Conservation (phyloP, 306 rosid genomes). For the Castanea crenata region DNA sequence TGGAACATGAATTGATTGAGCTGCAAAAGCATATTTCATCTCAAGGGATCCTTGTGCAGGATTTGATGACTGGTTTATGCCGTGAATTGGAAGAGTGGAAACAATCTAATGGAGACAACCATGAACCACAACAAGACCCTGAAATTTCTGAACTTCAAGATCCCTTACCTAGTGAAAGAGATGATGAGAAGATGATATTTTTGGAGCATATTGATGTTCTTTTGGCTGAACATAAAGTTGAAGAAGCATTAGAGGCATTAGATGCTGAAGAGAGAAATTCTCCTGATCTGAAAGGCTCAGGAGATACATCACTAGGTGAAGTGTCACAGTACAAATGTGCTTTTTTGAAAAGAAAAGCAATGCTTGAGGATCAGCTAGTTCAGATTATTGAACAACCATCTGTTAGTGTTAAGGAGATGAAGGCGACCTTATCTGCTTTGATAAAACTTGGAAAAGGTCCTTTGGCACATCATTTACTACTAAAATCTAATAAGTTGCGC, state of each 20-base stretch:
- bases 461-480: conserved; percentile 67
- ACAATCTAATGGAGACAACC: conserved; percentile 36
- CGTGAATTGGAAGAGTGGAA: conserved; percentile 82
- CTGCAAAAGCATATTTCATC: conserved; percentile 82
- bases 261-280: conserved; percentile 78
- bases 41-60: conserved; percentile 91
- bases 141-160: conserved; percentile 53
- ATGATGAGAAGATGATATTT: conserved; percentile 42
- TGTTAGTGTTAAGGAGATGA: conserved; percentile 55
- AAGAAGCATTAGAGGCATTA: conserved; percentile 88
- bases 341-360: conserved; percentile 62
- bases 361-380: conserved; percentile 67
- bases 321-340: conserved; percentile 54
- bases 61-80: conserved; percentile 93
- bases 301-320: conserved; percentile 49
- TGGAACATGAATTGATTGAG: conserved; percentile 87
- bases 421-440: conserved; percentile 66
- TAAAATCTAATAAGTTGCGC: conserved; percentile 59
- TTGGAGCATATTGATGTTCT: conserved; percentile 78
- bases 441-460: conserved; percentile 90
- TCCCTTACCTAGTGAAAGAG: conserved; percentile 42
- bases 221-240: conserved; percentile 80
- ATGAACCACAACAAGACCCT: conserved; percentile 41
- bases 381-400: conserved; percentile 70
- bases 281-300: conserved; percentile 57